Evolutionary conservation across 441 rosid genomes (phyloP).

Genomic region (Populus tomentosa): DNA sequence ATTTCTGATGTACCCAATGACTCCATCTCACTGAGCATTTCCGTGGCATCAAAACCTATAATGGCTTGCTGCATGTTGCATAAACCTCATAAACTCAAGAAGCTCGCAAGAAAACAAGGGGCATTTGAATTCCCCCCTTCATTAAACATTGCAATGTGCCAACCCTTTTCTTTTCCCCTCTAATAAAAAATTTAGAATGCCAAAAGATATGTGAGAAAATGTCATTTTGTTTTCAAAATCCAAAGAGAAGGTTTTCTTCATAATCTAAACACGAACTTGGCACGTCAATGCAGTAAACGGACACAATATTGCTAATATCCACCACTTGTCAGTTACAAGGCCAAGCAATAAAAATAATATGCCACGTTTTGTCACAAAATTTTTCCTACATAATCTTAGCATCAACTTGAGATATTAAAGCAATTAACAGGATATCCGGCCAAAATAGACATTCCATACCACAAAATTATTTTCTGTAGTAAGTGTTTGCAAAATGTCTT

Average conservation of each 20-base stretch:
- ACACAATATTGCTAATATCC: background rate
- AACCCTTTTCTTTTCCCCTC: background rate
- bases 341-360: background rate
- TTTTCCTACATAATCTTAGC: background rate
- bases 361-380: background rate
- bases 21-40: slow-evolving; percentile 75
- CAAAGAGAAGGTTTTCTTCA: background rate
- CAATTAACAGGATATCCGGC: background rate
- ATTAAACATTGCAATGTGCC: background rate
- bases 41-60: slow-evolving; percentile 77
- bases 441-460: slow-evolving; percentile 38
- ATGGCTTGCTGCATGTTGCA: slow-evolving; percentile 74
- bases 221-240: background rate
- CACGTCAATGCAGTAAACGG: background rate
- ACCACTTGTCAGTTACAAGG: background rate
- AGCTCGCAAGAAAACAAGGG: background rate
- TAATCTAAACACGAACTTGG: background rate
- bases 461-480: slow-evolving; percentile 56
- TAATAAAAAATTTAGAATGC: background rate
- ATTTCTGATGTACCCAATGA: slow-evolving; percentile 52
- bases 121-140: too few relatives aligned
- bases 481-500: slow-evolving; percentile 66
- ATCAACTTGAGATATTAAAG: background rate
- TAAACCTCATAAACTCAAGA: slow-evolving; percentile 10
- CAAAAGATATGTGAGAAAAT: background rate